A percentile compares a stretch with the other conserved stretches of the same genome.
Conservation (phyloP, 768 basidiomycete genomes). For the Xanthoconium purpureum region DNA sequence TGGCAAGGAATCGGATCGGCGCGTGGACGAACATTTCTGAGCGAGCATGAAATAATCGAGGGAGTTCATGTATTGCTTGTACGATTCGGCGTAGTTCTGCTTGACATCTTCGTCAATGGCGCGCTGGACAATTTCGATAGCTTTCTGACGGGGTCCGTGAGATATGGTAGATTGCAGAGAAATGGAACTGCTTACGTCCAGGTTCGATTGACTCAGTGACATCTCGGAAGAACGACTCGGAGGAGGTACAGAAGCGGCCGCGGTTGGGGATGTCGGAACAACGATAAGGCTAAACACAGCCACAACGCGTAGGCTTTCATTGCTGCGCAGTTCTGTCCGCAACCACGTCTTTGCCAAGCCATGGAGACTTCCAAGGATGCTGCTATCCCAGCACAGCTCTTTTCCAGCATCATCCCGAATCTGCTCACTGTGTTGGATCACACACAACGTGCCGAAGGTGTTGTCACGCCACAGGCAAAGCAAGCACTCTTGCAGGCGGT, state of each 20-base stretch:
- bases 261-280: background rate
- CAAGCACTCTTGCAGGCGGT: slow-evolving; percentile 69
- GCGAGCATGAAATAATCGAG: slow-evolving; percentile 99
- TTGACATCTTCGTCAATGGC: slow-evolving; percentile 93
- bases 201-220: slow-evolving; percentile 42
- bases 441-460: slow-evolving; percentile 55
- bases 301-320: slow-evolving; percentile 1
- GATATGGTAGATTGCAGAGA: background rate
- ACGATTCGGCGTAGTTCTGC: slow-evolving; percentile 91
- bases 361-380: slow-evolving; percentile 11
- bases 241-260: background rate
- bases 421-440: slow-evolving; percentile 59
- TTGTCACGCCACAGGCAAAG: slow-evolving; percentile 53
- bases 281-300: slow-evolving; percentile 13
- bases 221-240: slow-evolving; percentile 23
- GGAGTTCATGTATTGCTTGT: slow-evolving; percentile 91
- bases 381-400: slow-evolving; percentile 44
- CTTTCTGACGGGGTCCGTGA: slow-evolving; percentile 48
- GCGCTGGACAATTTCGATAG: slow-evolving; percentile 87
- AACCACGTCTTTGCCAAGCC: background rate
- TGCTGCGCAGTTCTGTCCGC: background rate
- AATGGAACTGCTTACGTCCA: slow-evolving; percentile 41
- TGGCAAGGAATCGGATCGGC: no score
- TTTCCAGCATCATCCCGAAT: slow-evolving; percentile 57
- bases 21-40: slow-evolving; percentile 64